Evolutionary conservation across 148 eudicot genomes (phyloP).

Genomic region (Arctostaphylos glauca): DNA sequence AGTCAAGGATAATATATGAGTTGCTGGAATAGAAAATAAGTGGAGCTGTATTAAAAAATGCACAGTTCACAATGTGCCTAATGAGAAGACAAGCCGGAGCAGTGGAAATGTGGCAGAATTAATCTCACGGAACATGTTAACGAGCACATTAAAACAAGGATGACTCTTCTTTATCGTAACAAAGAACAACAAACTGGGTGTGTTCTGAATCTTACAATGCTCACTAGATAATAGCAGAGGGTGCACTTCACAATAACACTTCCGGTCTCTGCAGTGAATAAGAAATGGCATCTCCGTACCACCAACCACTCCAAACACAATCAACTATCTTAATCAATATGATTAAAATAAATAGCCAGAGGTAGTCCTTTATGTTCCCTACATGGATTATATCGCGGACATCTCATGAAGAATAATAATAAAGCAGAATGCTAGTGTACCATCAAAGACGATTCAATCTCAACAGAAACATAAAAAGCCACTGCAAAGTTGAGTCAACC

Average conservation of each 20-base stretch:
- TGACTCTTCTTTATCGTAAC: not conserved
- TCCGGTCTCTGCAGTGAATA: too few species aligned
- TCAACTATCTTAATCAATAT: too few species aligned
- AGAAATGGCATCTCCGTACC: not conserved
- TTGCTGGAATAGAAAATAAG: not conserved
- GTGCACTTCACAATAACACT: not conserved
- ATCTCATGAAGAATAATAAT: not conserved
- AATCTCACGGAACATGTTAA: not conserved
- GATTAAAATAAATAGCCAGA: not conserved
- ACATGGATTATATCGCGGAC: not conserved
- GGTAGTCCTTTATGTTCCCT: not conserved
- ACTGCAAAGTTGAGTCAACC: not conserved
- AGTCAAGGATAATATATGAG: not conserved
- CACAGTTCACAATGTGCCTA: not conserved
- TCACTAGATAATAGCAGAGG: not conserved
- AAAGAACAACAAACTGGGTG: not conserved
- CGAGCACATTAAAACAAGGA: not conserved
- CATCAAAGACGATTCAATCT: not conserved
- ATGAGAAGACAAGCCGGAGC: not conserved
- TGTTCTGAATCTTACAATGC: not conserved
- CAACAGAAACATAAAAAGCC: not conserved
- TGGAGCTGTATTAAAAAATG: not conserved
- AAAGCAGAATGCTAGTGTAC: not conserved
- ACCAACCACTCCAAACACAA: not conserved
- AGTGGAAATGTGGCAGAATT: not conserved